These are phyloP conservation scores for Pezicula carpinea DNA, from an alignment of 2,329 filamentous ascomycete genomes.

Conservation along the genomic window DNA sequence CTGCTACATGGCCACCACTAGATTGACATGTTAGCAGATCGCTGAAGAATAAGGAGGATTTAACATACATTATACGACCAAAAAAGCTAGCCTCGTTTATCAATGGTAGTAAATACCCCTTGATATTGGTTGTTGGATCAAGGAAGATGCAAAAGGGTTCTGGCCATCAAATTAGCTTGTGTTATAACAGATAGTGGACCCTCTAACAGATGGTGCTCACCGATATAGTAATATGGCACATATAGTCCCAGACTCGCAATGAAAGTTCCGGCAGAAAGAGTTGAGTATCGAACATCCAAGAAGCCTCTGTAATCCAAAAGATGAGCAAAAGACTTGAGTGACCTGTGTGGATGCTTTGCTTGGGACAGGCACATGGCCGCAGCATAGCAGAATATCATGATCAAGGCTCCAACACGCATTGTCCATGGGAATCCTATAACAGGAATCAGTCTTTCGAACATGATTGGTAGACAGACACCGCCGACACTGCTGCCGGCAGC, in stretches of 20 bases:
- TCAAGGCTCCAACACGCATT: conserved; percentile 37
- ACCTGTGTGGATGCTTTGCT: not conserved
- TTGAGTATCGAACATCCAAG: conserved; percentile 30
- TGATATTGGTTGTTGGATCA: not conserved
- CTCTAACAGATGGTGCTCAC: conserved; percentile 7
- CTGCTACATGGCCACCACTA: conserved; percentile 6
- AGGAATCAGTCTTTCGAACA: conserved; percentile 31
- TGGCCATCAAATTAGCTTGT: too few relatives aligned
- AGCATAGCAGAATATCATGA: conserved; percentile 15
- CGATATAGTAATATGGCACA: conserved; percentile 6
- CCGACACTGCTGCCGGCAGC: conserved; percentile 29
- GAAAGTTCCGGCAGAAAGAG: conserved; percentile 39
- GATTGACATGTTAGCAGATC: too few relatives aligned
- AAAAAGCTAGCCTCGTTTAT: conserved; percentile 7
- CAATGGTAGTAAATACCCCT: conserved; percentile 5
- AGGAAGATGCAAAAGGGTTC: too few relatives aligned
- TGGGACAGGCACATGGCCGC: conserved; percentile 3
- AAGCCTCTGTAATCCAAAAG: conserved; percentile 26
- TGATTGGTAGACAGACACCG: conserved; percentile 36
- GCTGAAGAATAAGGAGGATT: too few relatives aligned
- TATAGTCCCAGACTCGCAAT: conserved; percentile 28
- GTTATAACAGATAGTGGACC: too few relatives aligned
- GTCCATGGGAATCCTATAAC: conserved; percentile 36
- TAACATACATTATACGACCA: conserved; percentile 8
- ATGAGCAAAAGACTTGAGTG: conserved; percentile 2